Base-by-base conservation (phyloP, 1,284 basidiomycete genomes). In the Mycena sp. region DNA sequence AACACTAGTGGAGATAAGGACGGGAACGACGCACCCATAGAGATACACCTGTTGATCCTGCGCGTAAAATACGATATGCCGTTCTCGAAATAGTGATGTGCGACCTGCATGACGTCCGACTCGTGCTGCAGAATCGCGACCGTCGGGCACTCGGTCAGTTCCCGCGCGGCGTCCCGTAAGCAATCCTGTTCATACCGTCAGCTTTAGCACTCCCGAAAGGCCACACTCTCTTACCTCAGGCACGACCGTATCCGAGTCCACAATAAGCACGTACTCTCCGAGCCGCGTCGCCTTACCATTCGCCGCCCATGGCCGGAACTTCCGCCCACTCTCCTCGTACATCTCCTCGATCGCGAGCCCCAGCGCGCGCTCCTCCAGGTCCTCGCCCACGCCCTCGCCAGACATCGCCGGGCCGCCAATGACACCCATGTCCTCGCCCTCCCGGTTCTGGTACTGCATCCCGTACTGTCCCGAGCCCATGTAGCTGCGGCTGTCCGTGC, bases 81-180 rank as follows among this genome's bases (percentile, higher is more conserved):
- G 67, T 91, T 92, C 74, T 95, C 93, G 70, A 95, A 95, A 77
- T 92, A 95, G 75, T 93, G 90, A 73, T 91, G 81, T 1, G 88
- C 90, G 56, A 95, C 93, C 65, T 83, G 81, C 90, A 95, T 92
- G 37, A 93, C 91, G 71, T 91, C 88, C 37, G 87, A 89, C 70
- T 91, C 90, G 74, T 94, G 92, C 71, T 93, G 92, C 59, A 95
- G 85, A 73, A 94, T 92, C 2, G 86, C 92, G 26, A 94, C 85
- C 44, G 90, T 88, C 14, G 89, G 90, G 65, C 82, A 86, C 69
- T 87, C 86, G 10, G 81, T 78, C 80, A 95, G 87, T 77, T 95
- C 93, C 30, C 89, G 84, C 6, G 91, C 92, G 0, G 93, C 93
- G 74, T 94, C 92, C 41, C 91, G 83, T 69, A 95, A 84, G 72